These are phyloP conservation scores for Acanthochlamys bracteata DNA, from an alignment of 106 monocot species.

Conservation along the genomic window DNA sequence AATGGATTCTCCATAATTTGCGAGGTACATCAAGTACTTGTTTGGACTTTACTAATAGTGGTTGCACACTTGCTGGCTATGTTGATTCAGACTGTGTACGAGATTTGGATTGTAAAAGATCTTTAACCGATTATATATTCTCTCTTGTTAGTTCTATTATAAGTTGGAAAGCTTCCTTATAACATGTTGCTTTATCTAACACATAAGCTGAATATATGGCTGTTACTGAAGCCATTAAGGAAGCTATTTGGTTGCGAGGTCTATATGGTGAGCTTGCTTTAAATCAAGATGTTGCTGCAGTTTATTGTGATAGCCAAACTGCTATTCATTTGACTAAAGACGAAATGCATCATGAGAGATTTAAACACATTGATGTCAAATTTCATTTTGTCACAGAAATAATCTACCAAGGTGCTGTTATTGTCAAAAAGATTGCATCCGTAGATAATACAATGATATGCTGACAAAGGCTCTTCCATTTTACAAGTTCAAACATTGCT, in stretches of 20 bases:
- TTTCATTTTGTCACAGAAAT: constrained; percentile 4
- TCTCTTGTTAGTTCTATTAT: neutral
- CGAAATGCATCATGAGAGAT: constrained; percentile 9
- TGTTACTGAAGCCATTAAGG: constrained; percentile 1
- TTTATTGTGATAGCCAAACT: constrained; percentile 8
- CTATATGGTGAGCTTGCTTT: neutral
- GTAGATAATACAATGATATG: constrained; percentile 1
- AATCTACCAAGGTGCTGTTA: neutral
- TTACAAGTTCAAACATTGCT: constrained; percentile 4
- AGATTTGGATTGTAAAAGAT: constrained; percentile 4
- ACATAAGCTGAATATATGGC: constrained; percentile 10
- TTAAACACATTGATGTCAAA: constrained; percentile 7
- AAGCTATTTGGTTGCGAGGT: constrained; percentile 12
- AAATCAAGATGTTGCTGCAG: too few species aligned
- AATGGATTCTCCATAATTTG: constrained; percentile 3
- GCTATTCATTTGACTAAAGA: constrained; percentile 3
- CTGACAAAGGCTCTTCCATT: neutral
- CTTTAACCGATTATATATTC: constrained; percentile 10
- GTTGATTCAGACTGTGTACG: constrained; percentile 8
- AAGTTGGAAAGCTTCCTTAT: constrained; percentile 8
- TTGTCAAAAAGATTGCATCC: neutral
- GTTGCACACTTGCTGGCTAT: neutral
- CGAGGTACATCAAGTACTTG: neutral
- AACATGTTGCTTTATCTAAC: neutral
- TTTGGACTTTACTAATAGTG: neutral